Base-by-base conservation (phyloP, 208 protist species). In the Crithidia fasciculata region DNA sequence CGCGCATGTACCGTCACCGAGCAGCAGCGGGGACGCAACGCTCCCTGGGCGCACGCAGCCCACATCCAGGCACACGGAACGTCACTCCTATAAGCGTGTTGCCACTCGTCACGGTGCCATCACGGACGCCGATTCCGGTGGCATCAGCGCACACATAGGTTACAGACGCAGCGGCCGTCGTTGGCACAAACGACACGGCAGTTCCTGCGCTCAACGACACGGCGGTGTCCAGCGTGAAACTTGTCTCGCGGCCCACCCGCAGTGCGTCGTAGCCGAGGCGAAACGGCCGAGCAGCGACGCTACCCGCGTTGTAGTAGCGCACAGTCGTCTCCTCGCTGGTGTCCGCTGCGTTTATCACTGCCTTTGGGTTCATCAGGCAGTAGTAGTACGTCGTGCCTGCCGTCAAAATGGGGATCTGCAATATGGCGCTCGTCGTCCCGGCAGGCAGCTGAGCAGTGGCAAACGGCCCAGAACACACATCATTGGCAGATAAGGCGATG, bases 1-100 rank as follows among this genome's bases (percentile, higher is more conserved):
- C 3, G 82, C 82, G 80, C 49, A 57, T 82, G 68, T 92, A 89
- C 56, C 6, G 45, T 50, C 67, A 92, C 40, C 50, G 80, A 19
- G 81, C 54, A 92, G 72, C 0, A 44, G 65, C 0, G 77, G 19
- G 40, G 72, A 76, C 3, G 75, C 66, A 36, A 65, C 52, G 40
- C 44, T 49, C 16, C 71, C 49, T 78, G 74, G 19, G 87, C 82
- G 41, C 87, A 92, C 7, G 89, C 74, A 54, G 75, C 54, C 79
- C 86, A 90, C 12, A 50, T 73, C n/a, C 84, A 82, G n/a, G 69
- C 77, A 41, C 13, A 37, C 28, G 74, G 19, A 60, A 90, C 16
- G 43, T 36, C 39, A 93, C 83, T 12, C 75, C 69, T 0, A 59
- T 69, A 4, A 83, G 63, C 3, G 44, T 65, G 10, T 52, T 57